Conservation (phyloP, 495 filamentous ascomycete genomes). For the Aspergillus haitiensis region DNA sequence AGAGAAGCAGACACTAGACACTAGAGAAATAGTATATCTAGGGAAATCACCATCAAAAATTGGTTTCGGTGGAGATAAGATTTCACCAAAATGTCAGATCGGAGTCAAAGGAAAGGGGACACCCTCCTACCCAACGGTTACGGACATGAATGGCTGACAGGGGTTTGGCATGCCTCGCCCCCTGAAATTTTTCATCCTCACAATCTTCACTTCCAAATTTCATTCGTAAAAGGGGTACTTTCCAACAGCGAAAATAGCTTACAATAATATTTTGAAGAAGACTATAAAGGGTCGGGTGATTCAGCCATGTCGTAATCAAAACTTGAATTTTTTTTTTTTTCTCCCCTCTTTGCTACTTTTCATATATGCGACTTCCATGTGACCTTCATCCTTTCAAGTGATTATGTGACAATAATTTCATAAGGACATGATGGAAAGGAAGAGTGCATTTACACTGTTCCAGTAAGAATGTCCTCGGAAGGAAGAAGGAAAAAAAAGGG, state of each 20-base stretch:
- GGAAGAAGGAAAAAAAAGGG: too few relatives aligned
- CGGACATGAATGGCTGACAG: conserved; percentile 8
- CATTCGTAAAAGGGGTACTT: neutral
- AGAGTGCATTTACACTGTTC: conserved; percentile 4
- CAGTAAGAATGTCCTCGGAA: neutral
- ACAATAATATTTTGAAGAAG: neutral
- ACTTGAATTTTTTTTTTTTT: conserved; percentile 2
- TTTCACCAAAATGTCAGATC: neutral
- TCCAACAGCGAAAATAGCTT: neutral
- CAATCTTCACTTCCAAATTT: neutral
- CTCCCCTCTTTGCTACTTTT: conserved; percentile 5
- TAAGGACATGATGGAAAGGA: conserved; percentile 5
- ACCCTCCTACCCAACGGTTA: neutral
- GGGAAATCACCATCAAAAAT: neutral
- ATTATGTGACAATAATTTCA: conserved; percentile 16
- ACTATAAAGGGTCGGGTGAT: neutral
- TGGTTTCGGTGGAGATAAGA: neutral
- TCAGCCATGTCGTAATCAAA: conserved; percentile 1
- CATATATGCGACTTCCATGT: conserved; percentile 18
- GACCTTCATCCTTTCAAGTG: conserved; percentile 16
- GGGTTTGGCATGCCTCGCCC: neutral
- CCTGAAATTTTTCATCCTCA: conserved; percentile 8
- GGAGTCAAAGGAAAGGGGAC: neutral
- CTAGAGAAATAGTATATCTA: neutral
- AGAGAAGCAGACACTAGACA: too few relatives aligned